Percentiles rank a stretch among this genome's conserved stretches.
phyloP scores from a whole-genome alignment of 1,139 yeast species.

The Wickerhamomyces sp. region DNA sequence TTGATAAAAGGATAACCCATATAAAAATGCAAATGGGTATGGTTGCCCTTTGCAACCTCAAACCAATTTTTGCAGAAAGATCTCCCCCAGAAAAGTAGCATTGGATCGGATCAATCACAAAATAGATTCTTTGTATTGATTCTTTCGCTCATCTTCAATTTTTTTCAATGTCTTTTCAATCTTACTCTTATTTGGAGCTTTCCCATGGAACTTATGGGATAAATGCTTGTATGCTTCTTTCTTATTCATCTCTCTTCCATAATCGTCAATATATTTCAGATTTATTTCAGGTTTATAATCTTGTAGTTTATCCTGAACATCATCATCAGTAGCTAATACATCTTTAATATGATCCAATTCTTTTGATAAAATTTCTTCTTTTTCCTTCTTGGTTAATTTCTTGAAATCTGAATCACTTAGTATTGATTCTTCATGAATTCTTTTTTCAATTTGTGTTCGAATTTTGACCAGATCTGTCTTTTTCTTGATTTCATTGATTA shows the following conservation, averaged over 20 bases:
- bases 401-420: constrained; percentile 34
- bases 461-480: constrained; percentile 19
- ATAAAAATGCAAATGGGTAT: too few relatives aligned
- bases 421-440: constrained; percentile 31
- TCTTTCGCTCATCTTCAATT: constrained; percentile 29
- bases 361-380: constrained; percentile 33
- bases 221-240: constrained; percentile 83
- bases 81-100: too few relatives aligned
- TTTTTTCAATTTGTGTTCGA: constrained; percentile 19
- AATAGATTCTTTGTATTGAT: constrained; percentile 3
- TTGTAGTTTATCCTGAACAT: constrained; percentile 30
- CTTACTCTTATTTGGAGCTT: constrained; percentile 33
- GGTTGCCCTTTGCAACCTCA: neutral
- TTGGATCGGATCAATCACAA: neutral
- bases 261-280: constrained; percentile 63
- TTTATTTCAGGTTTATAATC: constrained; percentile 62
- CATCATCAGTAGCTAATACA: constrained; percentile 22
- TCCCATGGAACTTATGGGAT: constrained; percentile 87
- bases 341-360: constrained; percentile 34
- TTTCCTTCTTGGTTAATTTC: constrained; percentile 29
- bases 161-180: constrained; percentile 32
- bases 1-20: too few relatives aligned
- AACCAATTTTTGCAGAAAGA: neutral
- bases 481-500: constrained; percentile 27
- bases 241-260: constrained; percentile 57